Percentiles rank a stretch among this genome's conserved stretches.
Conservation (phyloP, 2,329 filamentous ascomycete species). For the Colletotrichum noveboracense region DNA sequence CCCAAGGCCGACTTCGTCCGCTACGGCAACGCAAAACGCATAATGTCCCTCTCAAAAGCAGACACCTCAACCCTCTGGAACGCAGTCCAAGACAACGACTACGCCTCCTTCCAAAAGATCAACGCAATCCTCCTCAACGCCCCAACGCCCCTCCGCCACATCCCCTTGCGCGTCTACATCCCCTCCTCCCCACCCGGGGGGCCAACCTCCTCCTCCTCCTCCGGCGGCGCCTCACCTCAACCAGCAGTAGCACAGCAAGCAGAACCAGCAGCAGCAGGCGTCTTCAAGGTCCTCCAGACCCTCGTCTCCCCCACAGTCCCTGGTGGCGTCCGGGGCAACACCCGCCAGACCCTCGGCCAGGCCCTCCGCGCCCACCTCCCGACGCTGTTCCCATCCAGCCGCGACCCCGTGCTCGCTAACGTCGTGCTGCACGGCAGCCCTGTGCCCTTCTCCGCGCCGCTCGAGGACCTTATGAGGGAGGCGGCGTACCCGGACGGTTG, state of each 20-base stretch:
- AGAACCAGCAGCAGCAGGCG: slow-evolving; percentile 41
- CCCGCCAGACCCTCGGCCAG: slow-evolving; percentile 68
- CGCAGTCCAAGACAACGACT: slow-evolving; percentile 79
- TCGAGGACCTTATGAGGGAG: slow-evolving; percentile 84
- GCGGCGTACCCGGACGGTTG: slow-evolving; percentile 93
- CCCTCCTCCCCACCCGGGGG: slow-evolving; percentile 60
- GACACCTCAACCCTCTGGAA: slow-evolving; percentile 86
- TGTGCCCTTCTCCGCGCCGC: slow-evolving; percentile 78
- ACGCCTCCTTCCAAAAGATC: slow-evolving; percentile 73
- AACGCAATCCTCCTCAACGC: slow-evolving; percentile 79
- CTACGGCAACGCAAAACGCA: slow-evolving; percentile 86
- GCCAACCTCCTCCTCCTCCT: background rate
- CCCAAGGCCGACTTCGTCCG: slow-evolving; percentile 78
- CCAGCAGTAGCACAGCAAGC: slow-evolving; percentile 24
- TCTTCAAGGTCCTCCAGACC: slow-evolving; percentile 78
- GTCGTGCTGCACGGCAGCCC: slow-evolving; percentile 85
- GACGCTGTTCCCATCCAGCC: slow-evolving; percentile 82
- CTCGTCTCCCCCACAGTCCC: slow-evolving; percentile 61
- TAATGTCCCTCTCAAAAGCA: slow-evolving; percentile 86
- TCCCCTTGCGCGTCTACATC: slow-evolving; percentile 90
- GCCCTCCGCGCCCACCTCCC: slow-evolving; percentile 80
- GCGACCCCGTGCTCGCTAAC: slow-evolving; percentile 83
- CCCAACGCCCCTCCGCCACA: slow-evolving; percentile 75
- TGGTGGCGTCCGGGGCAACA: slow-evolving; percentile 39
- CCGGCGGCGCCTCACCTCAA: background rate